These are phyloP conservation scores for Verticillium alfalfae DNA, from an alignment of 2,329 filamentous ascomycete species.

Conservation along the genomic window DNA sequence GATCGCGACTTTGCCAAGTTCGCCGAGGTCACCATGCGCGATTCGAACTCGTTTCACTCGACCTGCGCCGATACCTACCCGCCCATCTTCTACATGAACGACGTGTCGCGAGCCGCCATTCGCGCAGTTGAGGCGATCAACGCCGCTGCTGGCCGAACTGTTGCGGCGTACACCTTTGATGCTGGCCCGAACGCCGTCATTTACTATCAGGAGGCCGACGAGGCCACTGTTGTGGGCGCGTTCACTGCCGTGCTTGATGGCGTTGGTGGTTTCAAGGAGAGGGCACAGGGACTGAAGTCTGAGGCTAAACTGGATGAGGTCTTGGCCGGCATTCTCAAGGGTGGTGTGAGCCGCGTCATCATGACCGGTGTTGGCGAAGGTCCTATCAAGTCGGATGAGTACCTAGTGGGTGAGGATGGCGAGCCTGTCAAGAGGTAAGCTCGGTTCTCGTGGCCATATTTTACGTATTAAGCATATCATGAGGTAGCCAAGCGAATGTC, in stretches of 20 bases:
- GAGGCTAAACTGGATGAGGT: slow-evolving; percentile 58
- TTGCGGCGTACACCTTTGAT: slow-evolving; percentile 96
- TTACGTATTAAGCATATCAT: not conserved
- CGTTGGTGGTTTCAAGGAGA: slow-evolving; percentile 68
- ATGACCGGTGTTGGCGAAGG: slow-evolving; percentile 88
- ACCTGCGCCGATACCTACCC: slow-evolving; percentile 92
- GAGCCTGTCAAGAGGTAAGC: slow-evolving; percentile 30
- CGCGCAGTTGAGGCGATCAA: slow-evolving; percentile 89
- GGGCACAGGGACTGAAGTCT: slow-evolving; percentile 45
- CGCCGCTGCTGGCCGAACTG: slow-evolving; percentile 64
- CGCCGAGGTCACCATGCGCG: slow-evolving; percentile 88
- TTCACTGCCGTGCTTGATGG: slow-evolving; percentile 63
- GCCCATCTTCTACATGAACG: slow-evolving; percentile 98
- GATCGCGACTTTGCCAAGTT: slow-evolving; percentile 80
- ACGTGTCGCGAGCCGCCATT: slow-evolving; percentile 82
- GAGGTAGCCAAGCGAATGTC: not conserved
- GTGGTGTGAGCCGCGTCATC: slow-evolving; percentile 84
- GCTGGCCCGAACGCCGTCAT: slow-evolving; percentile 95
- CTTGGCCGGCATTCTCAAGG: slow-evolving; percentile 61
- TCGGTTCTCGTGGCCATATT: not conserved
- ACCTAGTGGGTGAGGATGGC: slow-evolving; percentile 65
- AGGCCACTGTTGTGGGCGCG: slow-evolving; percentile 66
- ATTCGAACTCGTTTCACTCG: slow-evolving; percentile 96
- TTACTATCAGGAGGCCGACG: slow-evolving; percentile 83
- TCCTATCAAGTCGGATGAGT: slow-evolving; percentile 72